These are phyloP conservation scores for Malassezia slooffiae DNA, from an alignment of 1,284 basidiomycete species.

Conservation along the genomic window DNA sequence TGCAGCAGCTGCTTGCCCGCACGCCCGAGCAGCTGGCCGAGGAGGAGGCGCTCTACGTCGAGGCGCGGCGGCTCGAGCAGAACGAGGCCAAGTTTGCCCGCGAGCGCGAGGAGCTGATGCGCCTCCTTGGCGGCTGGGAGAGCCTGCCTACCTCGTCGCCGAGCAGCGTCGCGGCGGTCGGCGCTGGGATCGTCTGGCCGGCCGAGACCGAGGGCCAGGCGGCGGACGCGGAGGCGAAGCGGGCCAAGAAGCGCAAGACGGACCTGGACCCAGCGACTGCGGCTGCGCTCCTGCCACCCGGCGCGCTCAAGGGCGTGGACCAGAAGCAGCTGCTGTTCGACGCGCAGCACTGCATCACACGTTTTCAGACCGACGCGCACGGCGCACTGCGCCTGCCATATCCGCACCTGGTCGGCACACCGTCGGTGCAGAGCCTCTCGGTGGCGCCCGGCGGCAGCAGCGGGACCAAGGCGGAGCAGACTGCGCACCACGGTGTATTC, in stretches of 20 bases:
- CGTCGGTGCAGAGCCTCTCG: constrained; percentile 23
- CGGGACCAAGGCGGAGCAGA: constrained; percentile 13
- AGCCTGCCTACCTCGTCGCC: constrained; percentile 28
- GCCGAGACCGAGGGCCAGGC: not conserved
- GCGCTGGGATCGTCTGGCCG: constrained; percentile 30
- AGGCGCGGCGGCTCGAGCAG: constrained; percentile 86
- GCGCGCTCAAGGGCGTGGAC: constrained; percentile 26
- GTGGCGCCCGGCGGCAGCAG: too few relatives aligned
- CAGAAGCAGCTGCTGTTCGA: constrained; percentile 36
- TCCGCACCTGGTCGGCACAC: constrained; percentile 39
- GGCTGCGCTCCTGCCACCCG: not conserved
- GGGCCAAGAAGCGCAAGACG: constrained; percentile 21
- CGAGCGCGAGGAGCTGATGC: constrained; percentile 80
- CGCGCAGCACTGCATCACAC: constrained; percentile 37
- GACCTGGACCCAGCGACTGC: constrained; percentile 16
- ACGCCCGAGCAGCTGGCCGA: constrained; percentile 81
- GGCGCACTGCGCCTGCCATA: constrained; percentile 24
- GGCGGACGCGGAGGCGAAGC: constrained; percentile 12
- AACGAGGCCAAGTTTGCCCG: constrained; percentile 75
- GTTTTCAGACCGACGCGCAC: constrained; percentile 24
- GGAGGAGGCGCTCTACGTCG: constrained; percentile 88
- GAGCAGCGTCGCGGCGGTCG: constrained; percentile 33
- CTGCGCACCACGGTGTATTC: constrained; percentile 35
- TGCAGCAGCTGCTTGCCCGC: constrained; percentile 70
- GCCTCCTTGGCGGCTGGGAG: constrained; percentile 55